Evolutionary conservation across 2,329 filamentous ascomycete genomes (phyloP).

Genomic region (Thyridium curvatum): DNA sequence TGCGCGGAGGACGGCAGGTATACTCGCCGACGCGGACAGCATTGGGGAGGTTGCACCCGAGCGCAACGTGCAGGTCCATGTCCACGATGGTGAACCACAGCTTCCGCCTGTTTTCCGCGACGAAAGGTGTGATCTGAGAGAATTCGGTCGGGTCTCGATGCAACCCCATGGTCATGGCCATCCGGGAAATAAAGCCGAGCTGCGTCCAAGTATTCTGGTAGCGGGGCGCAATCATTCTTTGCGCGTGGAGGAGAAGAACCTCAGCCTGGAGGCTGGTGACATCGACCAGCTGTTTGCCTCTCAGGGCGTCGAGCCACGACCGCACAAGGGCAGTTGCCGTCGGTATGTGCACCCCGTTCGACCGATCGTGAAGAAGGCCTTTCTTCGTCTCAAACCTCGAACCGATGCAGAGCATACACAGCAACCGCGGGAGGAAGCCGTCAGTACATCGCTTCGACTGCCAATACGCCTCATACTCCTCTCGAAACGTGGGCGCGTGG

Average conservation of each 20-base stretch:
- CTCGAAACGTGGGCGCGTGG: conserved; percentile 44
- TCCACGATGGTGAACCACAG: conserved; percentile 52
- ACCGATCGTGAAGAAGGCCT: conserved; percentile 43
- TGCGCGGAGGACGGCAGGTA: conserved; percentile 45
- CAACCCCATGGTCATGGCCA: conserved; percentile 54
- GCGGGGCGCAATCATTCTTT: conserved; percentile 40
- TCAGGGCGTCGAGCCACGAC: conserved; percentile 44
- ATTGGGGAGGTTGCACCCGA: conserved; percentile 44
- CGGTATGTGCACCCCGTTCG: conserved; percentile 48
- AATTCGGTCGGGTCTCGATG: conserved; percentile 52
- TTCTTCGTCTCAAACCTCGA: conserved; percentile 46
- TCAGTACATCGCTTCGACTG: conserved; percentile 36
- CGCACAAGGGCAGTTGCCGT: conserved; percentile 50
- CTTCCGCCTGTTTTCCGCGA: conserved; percentile 46
- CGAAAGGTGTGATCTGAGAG: conserved; percentile 40
- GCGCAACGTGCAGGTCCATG: conserved; percentile 48
- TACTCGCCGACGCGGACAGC: conserved; percentile 47
- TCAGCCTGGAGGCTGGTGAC: conserved; percentile 48
- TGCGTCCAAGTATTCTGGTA: conserved; percentile 48
- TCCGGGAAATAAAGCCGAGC: conserved; percentile 47
- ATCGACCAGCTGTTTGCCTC: conserved; percentile 46
- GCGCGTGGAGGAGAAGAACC: conserved; percentile 45
- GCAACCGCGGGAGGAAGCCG: conserved; percentile 45
- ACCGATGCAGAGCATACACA: conserved; percentile 46
- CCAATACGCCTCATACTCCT: conserved; percentile 47